Conservation (phyloP, 768 basidiomycete species). For the Lactarius tabidus region DNA sequence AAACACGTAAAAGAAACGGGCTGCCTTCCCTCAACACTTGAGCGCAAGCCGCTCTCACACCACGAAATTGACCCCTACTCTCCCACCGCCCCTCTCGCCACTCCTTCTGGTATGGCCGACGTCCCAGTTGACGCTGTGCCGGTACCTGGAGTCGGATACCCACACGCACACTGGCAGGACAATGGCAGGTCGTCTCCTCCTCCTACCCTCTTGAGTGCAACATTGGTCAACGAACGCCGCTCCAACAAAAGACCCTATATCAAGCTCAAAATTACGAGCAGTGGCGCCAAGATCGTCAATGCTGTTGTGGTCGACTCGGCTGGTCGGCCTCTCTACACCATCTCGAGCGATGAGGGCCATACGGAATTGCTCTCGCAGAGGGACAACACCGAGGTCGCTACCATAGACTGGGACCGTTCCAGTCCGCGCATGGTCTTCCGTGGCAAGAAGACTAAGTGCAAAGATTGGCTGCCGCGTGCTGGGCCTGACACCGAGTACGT, state of each 20-base stretch:
- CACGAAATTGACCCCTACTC: too few species aligned
- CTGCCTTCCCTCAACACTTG: background rate
- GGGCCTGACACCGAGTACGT: conserved; percentile 18
- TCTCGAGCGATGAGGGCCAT: conserved; percentile 11
- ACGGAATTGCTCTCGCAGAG: conserved; percentile 2
- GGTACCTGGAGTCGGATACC: conserved; percentile 19
- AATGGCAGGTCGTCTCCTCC: background rate
- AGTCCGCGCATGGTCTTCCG: too few species aligned
- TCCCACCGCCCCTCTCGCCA: background rate
- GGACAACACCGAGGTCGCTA: conserved; percentile 7
- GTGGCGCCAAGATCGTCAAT: conserved; percentile 9
- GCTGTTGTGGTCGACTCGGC: background rate
- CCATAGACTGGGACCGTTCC: too few species aligned
- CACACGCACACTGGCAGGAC: background rate
- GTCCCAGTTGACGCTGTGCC: background rate
- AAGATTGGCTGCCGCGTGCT: too few species aligned
- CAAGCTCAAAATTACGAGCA: conserved; percentile 11
- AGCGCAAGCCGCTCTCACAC: conserved; percentile 6
- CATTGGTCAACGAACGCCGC: background rate
- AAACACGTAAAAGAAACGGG: conserved; percentile 11
- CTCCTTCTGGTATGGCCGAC: background rate
- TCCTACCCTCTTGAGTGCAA: conserved; percentile 2
- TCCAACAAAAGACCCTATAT: conserved; percentile 2
- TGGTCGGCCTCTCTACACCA: too few species aligned
- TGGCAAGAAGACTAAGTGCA: too few species aligned